A percentile compares a stretch with the other conserved stretches of the same genome.
Evolutionary conservation across 2,329 filamentous ascomycete species (phyloP).

Genomic region (Monilinia polystroma): DNA sequence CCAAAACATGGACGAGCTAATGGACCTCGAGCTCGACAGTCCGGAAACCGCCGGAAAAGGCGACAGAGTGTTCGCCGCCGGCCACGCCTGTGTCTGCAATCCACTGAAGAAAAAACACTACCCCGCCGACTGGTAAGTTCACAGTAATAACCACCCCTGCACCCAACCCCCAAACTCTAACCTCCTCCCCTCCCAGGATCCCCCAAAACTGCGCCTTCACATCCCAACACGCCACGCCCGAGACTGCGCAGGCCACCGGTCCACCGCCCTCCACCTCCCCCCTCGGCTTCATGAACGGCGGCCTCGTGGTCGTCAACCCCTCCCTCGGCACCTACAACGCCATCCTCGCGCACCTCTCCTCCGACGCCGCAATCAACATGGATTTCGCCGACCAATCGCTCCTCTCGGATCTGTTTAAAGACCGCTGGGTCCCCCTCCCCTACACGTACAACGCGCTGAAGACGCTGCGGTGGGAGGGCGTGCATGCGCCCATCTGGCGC

Average conservation of each 20-base stretch:
- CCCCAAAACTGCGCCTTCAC: slow-evolving; percentile 59
- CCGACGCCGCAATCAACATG: slow-evolving; percentile 46
- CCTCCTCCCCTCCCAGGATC: slow-evolving; percentile 40
- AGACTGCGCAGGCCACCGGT: slow-evolving; percentile 48
- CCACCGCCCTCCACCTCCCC: slow-evolving; percentile 48
- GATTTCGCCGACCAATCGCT: slow-evolving; percentile 61
- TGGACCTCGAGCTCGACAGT: slow-evolving; percentile 73
- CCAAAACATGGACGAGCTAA: slow-evolving; percentile 88
- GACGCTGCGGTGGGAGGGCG: slow-evolving; percentile 53
- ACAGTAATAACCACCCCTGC: not conserved
- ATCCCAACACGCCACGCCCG: slow-evolving; percentile 50
- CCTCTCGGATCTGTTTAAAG: slow-evolving; percentile 54
- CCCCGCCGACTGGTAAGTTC: slow-evolving; percentile 64
- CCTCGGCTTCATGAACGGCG: slow-evolving; percentile 55
- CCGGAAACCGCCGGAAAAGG: slow-evolving; percentile 51
- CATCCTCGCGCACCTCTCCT: slow-evolving; percentile 53
- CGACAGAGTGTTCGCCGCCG: slow-evolving; percentile 72
- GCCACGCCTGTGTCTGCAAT: slow-evolving; percentile 85
- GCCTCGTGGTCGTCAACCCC: slow-evolving; percentile 58
- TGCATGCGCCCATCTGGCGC: slow-evolving; percentile 57
- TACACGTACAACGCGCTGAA: slow-evolving; percentile 64
- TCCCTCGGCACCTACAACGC: slow-evolving; percentile 48
- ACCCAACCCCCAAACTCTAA: not conserved
- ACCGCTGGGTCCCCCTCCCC: slow-evolving; percentile 57
- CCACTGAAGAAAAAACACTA: slow-evolving; percentile 77